Evolutionary conservation across 2,329 filamentous ascomycete species (phyloP).

Genomic region (Trichocomaceae sp.): DNA sequence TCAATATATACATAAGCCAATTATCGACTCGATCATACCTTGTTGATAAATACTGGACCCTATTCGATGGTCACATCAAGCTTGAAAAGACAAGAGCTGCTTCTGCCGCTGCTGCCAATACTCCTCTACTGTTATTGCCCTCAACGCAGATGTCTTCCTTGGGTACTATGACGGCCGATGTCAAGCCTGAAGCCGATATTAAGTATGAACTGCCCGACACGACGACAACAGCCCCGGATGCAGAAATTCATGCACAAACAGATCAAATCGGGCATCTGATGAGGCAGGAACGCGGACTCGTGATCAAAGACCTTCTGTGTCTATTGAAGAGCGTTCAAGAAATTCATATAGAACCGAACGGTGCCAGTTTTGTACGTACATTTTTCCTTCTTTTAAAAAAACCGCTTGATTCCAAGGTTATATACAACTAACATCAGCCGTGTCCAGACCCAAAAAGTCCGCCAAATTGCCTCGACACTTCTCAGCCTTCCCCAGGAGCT

Average conservation of each 20-base stretch:
- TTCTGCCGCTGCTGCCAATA: neutral
- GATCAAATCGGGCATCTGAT: slow-evolving; percentile 57
- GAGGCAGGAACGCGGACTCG: slow-evolving; percentile 68
- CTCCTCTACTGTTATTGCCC: slow-evolving; percentile 9
- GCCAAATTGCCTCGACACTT: slow-evolving; percentile 73
- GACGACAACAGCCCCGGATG: slow-evolving; percentile 22
- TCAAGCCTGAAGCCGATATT: slow-evolving; percentile 6
- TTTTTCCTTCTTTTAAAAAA: neutral
- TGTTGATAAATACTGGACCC: slow-evolving; percentile 76
- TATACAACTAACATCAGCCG: neutral
- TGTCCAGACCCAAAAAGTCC: slow-evolving; percentile 68
- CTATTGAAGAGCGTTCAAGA: slow-evolving; percentile 73
- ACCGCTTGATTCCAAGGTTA: slow-evolving; percentile 2
- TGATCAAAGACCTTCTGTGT: slow-evolving; percentile 69
- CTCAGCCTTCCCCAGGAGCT: slow-evolving; percentile 54
- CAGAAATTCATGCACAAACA: slow-evolving; percentile 32
- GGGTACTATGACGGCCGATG: slow-evolving; percentile 12
- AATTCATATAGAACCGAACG: slow-evolving; percentile 73
- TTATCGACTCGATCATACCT: slow-evolving; percentile 76
- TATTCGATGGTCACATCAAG: slow-evolving; percentile 57
- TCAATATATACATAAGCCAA: slow-evolving; percentile 78
- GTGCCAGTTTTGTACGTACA: slow-evolving; percentile 54
- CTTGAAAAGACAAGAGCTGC: slow-evolving; percentile 15
- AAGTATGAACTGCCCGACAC: slow-evolving; percentile 18
- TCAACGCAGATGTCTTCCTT: slow-evolving; percentile 14